Evolutionary conservation across 2,329 filamentous ascomycete genomes (phyloP).

Genomic region (Blastomyces emzantsi): DNA sequence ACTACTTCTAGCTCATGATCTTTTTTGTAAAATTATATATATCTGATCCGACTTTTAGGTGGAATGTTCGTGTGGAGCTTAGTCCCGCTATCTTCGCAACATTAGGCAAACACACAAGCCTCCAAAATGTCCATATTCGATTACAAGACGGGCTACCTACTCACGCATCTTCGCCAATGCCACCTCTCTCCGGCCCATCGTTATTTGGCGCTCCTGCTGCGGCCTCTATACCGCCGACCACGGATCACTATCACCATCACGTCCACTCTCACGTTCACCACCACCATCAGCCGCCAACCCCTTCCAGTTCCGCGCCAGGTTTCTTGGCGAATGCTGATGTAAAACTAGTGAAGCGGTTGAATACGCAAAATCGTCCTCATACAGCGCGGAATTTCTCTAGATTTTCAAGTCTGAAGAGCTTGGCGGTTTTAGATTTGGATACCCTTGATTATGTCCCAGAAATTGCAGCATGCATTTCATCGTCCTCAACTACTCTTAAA

Average conservation of each 20-base stretch:
- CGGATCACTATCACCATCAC: conserved; percentile 19
- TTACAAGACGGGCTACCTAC: conserved; percentile 51
- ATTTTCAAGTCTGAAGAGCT: conserved; percentile 47
- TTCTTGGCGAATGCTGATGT: conserved; percentile 1
- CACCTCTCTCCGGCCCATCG: conserved; percentile 14
- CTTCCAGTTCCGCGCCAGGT: not conserved
- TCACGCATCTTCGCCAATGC: conserved; percentile 42
- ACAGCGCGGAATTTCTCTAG: conserved; percentile 48
- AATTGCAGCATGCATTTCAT: conserved; percentile 47
- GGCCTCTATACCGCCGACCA: conserved; percentile 17
- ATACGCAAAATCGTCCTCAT: conserved; percentile 8
- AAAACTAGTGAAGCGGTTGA: conserved; percentile 5
- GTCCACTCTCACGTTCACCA: conserved; percentile 19
- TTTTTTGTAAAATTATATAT: not conserved
- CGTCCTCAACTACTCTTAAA: conserved; percentile 47
- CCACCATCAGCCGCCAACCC: conserved; percentile 13
- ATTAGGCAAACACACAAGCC: conserved; percentile 46
- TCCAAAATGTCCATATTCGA: conserved; percentile 49
- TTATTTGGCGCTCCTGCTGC: conserved; percentile 12
- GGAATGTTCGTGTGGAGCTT: conserved; percentile 57
- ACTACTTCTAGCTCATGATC: not conserved
- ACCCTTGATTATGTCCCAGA: conserved; percentile 48
- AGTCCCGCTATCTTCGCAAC: conserved; percentile 50
- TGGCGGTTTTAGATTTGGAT: conserved; percentile 54
- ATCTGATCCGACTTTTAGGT: conserved; percentile 34